Conservation (phyloP, 2,329 filamentous ascomycete species). For the Rutstroemia sp. region DNA sequence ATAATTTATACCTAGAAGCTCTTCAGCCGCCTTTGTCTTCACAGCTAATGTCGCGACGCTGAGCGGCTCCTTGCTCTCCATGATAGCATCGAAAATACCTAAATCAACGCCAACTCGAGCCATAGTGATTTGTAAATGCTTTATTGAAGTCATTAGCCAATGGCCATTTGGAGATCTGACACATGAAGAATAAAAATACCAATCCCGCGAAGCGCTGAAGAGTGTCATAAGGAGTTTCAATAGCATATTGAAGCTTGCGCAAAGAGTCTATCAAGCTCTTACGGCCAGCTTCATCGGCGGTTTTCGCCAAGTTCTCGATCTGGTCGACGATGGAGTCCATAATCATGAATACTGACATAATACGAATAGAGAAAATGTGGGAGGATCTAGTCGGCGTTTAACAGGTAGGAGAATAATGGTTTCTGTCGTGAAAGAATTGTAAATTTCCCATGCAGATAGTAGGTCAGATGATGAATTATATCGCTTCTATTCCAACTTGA, state of each 20-base stretch:
- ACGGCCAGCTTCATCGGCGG: not conserved
- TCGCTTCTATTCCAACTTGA: too few relatives aligned
- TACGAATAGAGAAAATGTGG: too few relatives aligned
- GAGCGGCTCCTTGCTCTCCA: constrained; percentile 13
- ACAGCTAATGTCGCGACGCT: constrained; percentile 17
- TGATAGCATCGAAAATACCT: constrained; percentile 16
- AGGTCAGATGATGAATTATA: too few relatives aligned
- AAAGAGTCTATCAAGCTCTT: constrained; percentile 4
- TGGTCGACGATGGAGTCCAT: not conserved
- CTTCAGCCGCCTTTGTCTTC: constrained; percentile 22
- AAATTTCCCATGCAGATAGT: too few relatives aligned
- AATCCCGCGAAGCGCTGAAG: not conserved
- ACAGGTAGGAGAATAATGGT: too few relatives aligned
- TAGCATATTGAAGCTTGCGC: not conserved
- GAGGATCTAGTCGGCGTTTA: too few relatives aligned
- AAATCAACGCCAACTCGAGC: constrained; percentile 12
- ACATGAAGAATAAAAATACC: not conserved
- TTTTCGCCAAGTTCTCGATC: not conserved
- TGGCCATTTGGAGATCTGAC: not conserved
- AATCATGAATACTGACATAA: not conserved
- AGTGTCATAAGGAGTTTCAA: constrained; percentile 8
- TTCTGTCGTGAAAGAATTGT: too few relatives aligned
- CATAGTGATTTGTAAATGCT: constrained; percentile 2
- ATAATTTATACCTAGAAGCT: constrained; percentile 15
- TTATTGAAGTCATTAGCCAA: not conserved